A percentile compares a stretch with the other conserved stretches of the same genome.
These are phyloP conservation scores for Candida sanyiensis DNA, from an alignment of 805 yeast genomes.

Conservation along the genomic window DNA sequence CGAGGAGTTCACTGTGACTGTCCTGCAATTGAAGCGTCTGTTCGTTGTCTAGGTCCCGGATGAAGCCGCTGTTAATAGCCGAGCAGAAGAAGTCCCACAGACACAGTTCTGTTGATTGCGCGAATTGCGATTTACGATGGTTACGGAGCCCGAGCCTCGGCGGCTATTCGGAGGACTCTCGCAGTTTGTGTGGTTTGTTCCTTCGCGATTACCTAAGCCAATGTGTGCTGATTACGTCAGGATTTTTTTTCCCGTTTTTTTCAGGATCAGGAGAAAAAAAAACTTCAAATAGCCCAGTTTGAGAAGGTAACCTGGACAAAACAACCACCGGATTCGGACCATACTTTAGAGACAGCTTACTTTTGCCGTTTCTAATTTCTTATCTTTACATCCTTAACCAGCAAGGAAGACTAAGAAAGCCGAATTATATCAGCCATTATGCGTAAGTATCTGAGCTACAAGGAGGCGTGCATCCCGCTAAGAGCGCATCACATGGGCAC, in stretches of 20 bases:
- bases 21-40: too few relatives aligned
- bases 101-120: too few relatives aligned
- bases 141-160: too few relatives aligned
- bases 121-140: too few relatives aligned
- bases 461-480: neutral
- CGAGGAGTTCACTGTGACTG: neutral
- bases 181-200: too few relatives aligned
- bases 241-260: neutral
- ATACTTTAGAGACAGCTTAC: neutral
- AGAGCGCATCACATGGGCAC: neutral
- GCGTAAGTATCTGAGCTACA: conserved; percentile 7
- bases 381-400: too few relatives aligned
- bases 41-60: too few relatives aligned
- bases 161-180: too few relatives aligned
- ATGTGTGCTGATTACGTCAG: too few relatives aligned
- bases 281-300: neutral
- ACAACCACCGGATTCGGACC: neutral
- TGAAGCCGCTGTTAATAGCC: too few relatives aligned
- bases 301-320: neutral
- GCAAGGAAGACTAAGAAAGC: neutral
- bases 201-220: too few relatives aligned
- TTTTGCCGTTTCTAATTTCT: neutral
- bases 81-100: too few relatives aligned
- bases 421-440: conserved; percentile 5
- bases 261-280: neutral